Conservation (phyloP, 331 rosid species). For the Cydonia oblonga region DNA sequence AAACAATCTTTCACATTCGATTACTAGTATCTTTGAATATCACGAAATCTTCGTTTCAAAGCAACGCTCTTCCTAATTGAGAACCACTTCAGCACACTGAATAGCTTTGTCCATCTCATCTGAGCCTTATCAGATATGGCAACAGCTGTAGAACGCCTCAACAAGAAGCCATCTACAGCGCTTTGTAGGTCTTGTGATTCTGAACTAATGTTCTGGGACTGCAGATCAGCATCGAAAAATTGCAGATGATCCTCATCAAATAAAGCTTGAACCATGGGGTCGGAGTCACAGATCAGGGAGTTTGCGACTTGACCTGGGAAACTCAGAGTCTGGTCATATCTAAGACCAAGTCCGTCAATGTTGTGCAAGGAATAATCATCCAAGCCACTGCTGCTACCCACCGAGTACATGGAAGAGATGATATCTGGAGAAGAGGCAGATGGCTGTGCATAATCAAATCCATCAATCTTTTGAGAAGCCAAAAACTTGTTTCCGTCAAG, state of each 20-base stretch:
- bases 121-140: conserved; percentile 37
- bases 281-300: conserved; percentile 52
- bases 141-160: conserved; percentile 19
- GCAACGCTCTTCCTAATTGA: conserved; percentile 26
- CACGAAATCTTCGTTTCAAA: conserved; percentile 12
- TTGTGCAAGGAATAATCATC: conserved; percentile 60
- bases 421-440: conserved; percentile 60
- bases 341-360: conserved; percentile 45
- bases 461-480: conserved; percentile 46
- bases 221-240: conserved; percentile 45
- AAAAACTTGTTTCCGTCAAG: conserved; percentile 50
- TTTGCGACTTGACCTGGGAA: conserved; percentile 51
- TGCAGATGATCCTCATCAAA: conserved; percentile 52
- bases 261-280: conserved; percentile 47
- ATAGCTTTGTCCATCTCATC: conserved; percentile 76
- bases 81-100: conserved; percentile 71
- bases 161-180: conserved; percentile 41
- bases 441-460: conserved; percentile 43
- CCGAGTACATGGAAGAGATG: conserved; percentile 61
- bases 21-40: conserved; percentile 19
- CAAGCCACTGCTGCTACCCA: conserved; percentile 46
- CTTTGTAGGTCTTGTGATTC: conserved; percentile 38
- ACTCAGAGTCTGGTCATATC: conserved; percentile 48
- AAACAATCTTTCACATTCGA: conserved; percentile 4
- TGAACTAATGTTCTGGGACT: conserved; percentile 28